phyloP scores from a whole-genome alignment of 2,329 filamentous ascomycete species.

The Nemania diffusa region DNA sequence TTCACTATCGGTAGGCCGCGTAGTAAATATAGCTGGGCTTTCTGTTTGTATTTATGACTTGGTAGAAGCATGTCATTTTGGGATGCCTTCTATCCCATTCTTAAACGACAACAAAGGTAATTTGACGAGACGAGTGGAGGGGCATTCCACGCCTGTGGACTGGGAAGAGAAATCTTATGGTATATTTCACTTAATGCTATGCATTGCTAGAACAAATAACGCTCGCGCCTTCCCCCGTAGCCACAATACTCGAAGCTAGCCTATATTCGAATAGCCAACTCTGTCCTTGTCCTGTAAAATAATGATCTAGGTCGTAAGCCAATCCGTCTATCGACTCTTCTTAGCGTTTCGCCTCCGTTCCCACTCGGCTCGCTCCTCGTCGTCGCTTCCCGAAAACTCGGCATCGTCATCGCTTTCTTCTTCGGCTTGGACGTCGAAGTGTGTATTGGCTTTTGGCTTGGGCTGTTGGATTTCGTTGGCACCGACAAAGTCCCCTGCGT shows the following conservation, averaged over 20 bases:
- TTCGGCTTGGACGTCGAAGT: slow-evolving; percentile 43
- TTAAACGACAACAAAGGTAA: neutral
- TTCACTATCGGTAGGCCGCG: no score
- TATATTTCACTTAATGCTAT: slow-evolving; percentile 31
- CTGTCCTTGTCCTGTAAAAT: slow-evolving; percentile 2
- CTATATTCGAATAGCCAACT: slow-evolving; percentile 15
- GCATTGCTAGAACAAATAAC: slow-evolving; percentile 21
- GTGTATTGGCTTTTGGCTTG: slow-evolving; percentile 37
- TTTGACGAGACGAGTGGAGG: neutral
- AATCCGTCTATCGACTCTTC: slow-evolving; percentile 44
- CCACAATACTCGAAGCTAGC: neutral
- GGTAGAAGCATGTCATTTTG: neutral
- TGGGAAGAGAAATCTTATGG: slow-evolving; percentile 1
- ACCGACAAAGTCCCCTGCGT: slow-evolving; percentile 67
- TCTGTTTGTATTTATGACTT: no score
- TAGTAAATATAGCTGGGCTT: no score
- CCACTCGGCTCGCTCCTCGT: slow-evolving; percentile 71
- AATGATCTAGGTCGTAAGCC: neutral
- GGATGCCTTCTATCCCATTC: neutral
- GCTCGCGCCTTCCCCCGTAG: slow-evolving; percentile 4
- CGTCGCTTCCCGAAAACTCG: slow-evolving; percentile 72
- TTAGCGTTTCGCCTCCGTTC: slow-evolving; percentile 58
- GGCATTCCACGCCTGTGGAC: slow-evolving; percentile 9
- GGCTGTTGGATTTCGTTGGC: slow-evolving; percentile 45
- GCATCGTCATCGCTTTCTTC: slow-evolving; percentile 63